A percentile compares a stretch with the other conserved stretches of the same genome.
These are phyloP conservation scores for Suillus plorans DNA, from an alignment of 768 basidiomycete species.

Conservation along the genomic window DNA sequence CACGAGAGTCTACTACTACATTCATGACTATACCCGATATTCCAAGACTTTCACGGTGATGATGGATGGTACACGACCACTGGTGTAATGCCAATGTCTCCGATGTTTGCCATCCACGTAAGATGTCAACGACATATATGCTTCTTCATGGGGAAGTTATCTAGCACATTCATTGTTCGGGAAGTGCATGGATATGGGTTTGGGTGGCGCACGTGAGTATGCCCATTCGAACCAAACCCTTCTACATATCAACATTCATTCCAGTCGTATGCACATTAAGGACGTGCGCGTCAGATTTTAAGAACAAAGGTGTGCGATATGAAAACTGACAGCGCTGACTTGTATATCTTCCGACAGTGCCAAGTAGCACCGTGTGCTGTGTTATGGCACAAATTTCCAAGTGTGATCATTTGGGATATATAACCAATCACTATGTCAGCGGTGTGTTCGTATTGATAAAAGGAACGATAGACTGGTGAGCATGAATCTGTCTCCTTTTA, in stretches of 20 bases:
- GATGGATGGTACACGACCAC: background rate
- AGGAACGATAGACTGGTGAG: background rate
- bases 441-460: background rate
- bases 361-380: background rate
- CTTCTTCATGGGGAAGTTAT: background rate
- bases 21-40: background rate
- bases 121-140: background rate
- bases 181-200: background rate
- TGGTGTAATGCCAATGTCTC: background rate
- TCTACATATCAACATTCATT: background rate
- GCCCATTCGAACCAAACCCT: background rate
- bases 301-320: background rate
- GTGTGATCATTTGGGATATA: background rate
- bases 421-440: background rate
- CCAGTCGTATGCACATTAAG: background rate
- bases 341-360: background rate
- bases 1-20: background rate
- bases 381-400: background rate
- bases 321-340: background rate
- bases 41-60: background rate
- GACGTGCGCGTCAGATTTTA: background rate
- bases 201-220: background rate
- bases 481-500: background rate
- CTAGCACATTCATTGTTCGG: background rate
- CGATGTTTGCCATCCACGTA: background rate